These are phyloP conservation scores for Vitis riparia DNA, from an alignment of 164 flowering plant species.

Conservation along the genomic window DNA sequence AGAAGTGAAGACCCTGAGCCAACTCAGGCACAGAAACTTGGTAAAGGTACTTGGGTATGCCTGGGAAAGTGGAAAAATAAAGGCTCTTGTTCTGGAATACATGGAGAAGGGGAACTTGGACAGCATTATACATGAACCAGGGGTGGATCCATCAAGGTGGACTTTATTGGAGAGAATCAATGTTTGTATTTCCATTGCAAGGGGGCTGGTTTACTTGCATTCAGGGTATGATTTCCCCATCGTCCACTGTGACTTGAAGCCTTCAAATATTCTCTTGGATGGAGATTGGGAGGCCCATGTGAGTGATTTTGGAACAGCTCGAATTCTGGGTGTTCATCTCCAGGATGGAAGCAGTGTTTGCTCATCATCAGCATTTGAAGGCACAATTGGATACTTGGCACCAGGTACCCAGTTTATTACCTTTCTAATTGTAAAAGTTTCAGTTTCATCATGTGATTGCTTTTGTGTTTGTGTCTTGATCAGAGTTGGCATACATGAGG, in stretches of 20 bases:
- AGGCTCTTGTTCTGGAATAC: constrained; percentile 71
- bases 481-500: constrained; percentile 87
- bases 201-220: constrained; percentile 71
- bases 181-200: constrained; percentile 52
- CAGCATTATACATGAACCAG: constrained; percentile 49
- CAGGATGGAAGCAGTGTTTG: constrained; percentile 41
- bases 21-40: constrained; percentile 68
- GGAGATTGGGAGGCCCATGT: constrained; percentile 66
- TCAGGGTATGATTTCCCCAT: constrained; percentile 64
- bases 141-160: constrained; percentile 42
- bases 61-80: constrained; percentile 74
- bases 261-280: constrained; percentile 75
- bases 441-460: not conserved
- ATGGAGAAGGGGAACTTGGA: constrained; percentile 88
- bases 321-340: constrained; percentile 64
- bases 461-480: not conserved
- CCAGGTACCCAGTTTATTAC: constrained; percentile 53
- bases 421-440: not conserved
- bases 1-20: constrained; percentile 59
- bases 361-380: constrained; percentile 65
- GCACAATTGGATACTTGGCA: constrained; percentile 90
- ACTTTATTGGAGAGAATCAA: constrained; percentile 51
- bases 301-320: constrained; percentile 89
- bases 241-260: constrained; percentile 85
- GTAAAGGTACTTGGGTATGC: constrained; percentile 81